These are phyloP conservation scores for Prunus armeniaca DNA, from an alignment of 306 rosid species.

Conservation along the genomic window DNA sequence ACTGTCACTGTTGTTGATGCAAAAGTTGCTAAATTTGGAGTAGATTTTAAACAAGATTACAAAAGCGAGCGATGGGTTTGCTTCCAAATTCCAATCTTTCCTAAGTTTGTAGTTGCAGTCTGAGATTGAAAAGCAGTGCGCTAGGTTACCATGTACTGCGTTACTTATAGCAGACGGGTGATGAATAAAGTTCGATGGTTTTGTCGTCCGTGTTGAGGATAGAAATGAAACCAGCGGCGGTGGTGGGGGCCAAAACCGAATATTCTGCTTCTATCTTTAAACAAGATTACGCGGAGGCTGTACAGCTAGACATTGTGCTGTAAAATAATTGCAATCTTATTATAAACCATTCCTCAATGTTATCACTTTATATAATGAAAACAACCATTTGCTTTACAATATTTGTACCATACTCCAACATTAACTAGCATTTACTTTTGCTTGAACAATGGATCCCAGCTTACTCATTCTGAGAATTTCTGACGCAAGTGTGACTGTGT, in stretches of 20 bases:
- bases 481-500: not conserved
- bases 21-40: constrained; percentile 1
- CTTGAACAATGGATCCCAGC: not conserved
- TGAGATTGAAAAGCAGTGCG: not conserved
- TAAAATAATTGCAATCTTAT: not conserved
- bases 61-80: not conserved
- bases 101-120: not conserved
- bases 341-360: not conserved
- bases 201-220: not conserved
- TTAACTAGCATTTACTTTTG: too few relatives aligned
- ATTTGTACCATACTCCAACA: not conserved
- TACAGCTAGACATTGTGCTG: constrained; percentile 1
- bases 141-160: not conserved
- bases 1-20: not conserved
- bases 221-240: not conserved
- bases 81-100: not conserved
- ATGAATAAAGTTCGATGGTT: not conserved
- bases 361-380: not conserved
- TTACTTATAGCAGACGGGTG: not conserved
- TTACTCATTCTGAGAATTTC: not conserved
- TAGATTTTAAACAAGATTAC: not conserved
- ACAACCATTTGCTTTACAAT: not conserved
- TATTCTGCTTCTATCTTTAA: not conserved
- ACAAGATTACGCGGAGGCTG: not conserved
- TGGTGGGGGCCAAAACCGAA: constrained; percentile 8